Conservation (phyloP, 306 rosid species). For the Abrus precatorius region DNA sequence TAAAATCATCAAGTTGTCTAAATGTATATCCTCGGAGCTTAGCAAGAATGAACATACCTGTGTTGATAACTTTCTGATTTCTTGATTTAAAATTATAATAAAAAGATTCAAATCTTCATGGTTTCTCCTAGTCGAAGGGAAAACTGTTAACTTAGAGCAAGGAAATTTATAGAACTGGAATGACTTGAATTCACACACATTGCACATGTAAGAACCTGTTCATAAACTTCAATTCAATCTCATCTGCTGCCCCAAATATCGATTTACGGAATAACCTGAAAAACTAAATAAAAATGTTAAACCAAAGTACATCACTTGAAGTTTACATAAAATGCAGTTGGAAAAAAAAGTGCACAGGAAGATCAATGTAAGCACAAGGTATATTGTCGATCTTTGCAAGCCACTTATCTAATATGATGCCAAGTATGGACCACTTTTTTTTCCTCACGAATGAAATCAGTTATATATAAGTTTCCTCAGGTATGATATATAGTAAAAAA, state of each 20-base stretch:
- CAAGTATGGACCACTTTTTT: slow-evolving; percentile 8
- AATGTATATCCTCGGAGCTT: slow-evolving; percentile 16
- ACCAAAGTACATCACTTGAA: slow-evolving; percentile 34
- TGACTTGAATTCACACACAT: slow-evolving; percentile 32
- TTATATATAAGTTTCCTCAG: neutral
- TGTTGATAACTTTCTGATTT: slow-evolving; percentile 81
- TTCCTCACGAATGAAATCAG: slow-evolving; percentile 2
- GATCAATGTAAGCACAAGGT: slow-evolving; percentile 35
- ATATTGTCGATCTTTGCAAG: slow-evolving; percentile 34
- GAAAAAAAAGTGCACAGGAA: slow-evolving; percentile 17
- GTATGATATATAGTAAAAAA: slow-evolving; percentile 10
- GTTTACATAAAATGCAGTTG: slow-evolving; percentile 26
- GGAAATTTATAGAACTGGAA: slow-evolving; percentile 30
- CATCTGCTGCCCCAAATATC: slow-evolving; percentile 94
- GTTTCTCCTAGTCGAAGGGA: slow-evolving; percentile 73
- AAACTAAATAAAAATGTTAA: slow-evolving; percentile 42
- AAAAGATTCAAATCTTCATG: slow-evolving; percentile 88
- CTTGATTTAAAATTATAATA: slow-evolving; percentile 83
- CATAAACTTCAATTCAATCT: slow-evolving; percentile 94
- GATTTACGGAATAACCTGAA: slow-evolving; percentile 91
- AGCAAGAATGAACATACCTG: slow-evolving; percentile 71
- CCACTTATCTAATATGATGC: slow-evolving; percentile 24
- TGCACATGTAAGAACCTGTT: slow-evolving; percentile 71
- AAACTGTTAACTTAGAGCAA: slow-evolving; percentile 22
- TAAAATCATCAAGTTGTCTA: slow-evolving; percentile 33